phyloP scores from a whole-genome alignment of 108 stramenopile species.

The Pseudonitzschia multistriata region DNA sequence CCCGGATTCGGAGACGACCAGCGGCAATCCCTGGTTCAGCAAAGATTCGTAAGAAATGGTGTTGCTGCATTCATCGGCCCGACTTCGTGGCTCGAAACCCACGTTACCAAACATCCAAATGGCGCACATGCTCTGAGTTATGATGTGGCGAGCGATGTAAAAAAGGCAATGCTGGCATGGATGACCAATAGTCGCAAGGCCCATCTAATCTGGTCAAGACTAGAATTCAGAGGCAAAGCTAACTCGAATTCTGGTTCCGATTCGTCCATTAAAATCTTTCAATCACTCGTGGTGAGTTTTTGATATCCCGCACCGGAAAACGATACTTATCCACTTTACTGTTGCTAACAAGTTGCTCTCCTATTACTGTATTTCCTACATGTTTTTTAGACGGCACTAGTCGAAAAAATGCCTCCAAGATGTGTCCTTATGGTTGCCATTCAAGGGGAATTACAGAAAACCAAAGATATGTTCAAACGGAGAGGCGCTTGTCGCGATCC shows the following conservation, averaged over 20 bases:
- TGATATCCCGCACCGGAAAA: not conserved
- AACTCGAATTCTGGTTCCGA: constrained; percentile 10
- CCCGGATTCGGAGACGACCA: constrained; percentile 35
- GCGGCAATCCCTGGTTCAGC: constrained; percentile 20
- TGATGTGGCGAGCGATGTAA: constrained; percentile 46
- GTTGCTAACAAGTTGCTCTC: not conserved
- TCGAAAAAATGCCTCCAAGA: constrained; percentile 14
- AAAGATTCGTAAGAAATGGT: constrained; percentile 21
- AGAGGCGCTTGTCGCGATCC: constrained; percentile 46
- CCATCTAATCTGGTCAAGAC: constrained; percentile 64
- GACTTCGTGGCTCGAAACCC: constrained; percentile 57
- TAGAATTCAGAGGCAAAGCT: constrained; percentile 25
- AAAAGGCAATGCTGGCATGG: constrained; percentile 74
- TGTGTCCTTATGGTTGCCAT: constrained; percentile 58
- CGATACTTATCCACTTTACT: too few relatives aligned
- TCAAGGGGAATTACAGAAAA: constrained; percentile 49
- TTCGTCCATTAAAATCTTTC: constrained; percentile 27
- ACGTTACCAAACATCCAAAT: constrained; percentile 49
- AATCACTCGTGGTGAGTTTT: constrained; percentile 32
- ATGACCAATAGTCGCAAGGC: constrained; percentile 49
- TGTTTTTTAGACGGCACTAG: constrained; percentile 9
- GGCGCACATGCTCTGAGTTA: constrained; percentile 60
- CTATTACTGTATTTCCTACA: not conserved
- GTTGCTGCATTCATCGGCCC: constrained; percentile 68
- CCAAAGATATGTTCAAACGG: constrained; percentile 33